Evolutionary conservation across 2,329 filamentous ascomycete genomes (phyloP), one percentile per base, ranked within the genome.

Genomic region (Alternaria burnsii): DNA sequence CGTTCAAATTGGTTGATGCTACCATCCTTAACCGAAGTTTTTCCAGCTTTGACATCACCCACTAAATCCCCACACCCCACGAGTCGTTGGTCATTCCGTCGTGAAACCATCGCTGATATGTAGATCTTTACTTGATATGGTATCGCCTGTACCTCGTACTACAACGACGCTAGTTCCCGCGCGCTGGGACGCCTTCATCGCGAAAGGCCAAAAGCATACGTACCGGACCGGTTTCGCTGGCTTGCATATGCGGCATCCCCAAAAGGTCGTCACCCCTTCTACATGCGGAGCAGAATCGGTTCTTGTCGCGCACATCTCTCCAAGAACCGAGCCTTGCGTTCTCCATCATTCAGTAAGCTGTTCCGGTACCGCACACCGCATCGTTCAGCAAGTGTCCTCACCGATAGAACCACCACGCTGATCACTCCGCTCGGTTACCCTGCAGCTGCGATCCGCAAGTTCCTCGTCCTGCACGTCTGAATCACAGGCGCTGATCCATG

Each of bases 51-150:
- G 48, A 38, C 18, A 26, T 40, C 52, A 57, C 32, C 43, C 52
- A 55, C 52, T 52, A 46, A 28, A 52, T 44, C 58, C 58, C 59
- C 59, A 65, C 58, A 52, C 46, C 46, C 40, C 55, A 59, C 62
- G 52, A 42, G 32, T 53, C 36, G 52, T 59, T 55, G 43, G 65
- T 51, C 53, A 48, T 52, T 32, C 41, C 36, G 32, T 38, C 38
- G 28, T 57, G 48, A 48, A 30, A 46, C 30, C 40, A 57, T 50
- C 48, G 50, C 48, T 41, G 38, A 43, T 22, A 22, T 48, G 64
- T n/a, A 53, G 53, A 67, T 71, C 66, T 43, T 58, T 55, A 34
- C 67, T 59, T 20, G 28, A 9, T 32, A 36, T 10, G 34, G 62
- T 59, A 61, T 60, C 59, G 59, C 55, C 41, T 36, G 38, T 59